These are phyloP conservation scores for Pseudocercospora musae DNA, from an alignment of 2,329 filamentous ascomycete species.

Conservation along the genomic window DNA sequence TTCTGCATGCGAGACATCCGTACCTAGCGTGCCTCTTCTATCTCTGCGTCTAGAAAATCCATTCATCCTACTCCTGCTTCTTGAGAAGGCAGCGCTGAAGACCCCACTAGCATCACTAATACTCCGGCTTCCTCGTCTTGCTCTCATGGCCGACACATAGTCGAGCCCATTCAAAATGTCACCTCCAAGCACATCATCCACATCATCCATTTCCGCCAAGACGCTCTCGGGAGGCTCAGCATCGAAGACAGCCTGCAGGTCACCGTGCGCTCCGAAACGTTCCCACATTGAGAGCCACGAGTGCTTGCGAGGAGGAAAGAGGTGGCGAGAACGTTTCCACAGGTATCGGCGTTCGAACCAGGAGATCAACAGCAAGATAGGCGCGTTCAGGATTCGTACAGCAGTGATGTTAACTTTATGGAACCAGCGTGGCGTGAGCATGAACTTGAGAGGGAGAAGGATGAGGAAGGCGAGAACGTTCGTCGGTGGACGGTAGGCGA, in stretches of 20 bases:
- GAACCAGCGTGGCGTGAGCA: conserved; percentile 80
- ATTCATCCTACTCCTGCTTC: conserved; percentile 20
- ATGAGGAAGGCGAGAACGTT: conserved; percentile 74
- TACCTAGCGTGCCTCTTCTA: background rate
- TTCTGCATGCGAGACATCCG: background rate
- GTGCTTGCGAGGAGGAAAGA: conserved; percentile 37
- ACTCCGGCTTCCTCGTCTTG: conserved; percentile 29
- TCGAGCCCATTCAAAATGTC: conserved; percentile 39
- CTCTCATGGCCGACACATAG: conserved; percentile 28
- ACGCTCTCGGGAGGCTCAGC: conserved; percentile 61
- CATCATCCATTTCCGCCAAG: conserved; percentile 47
- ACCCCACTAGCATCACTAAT: conserved; percentile 27
- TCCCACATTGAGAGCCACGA: conserved; percentile 58
- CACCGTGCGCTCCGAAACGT: conserved; percentile 66
- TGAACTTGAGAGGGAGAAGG: conserved; percentile 71
- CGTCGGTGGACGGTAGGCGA: conserved; percentile 78
- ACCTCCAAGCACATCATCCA: conserved; percentile 46
- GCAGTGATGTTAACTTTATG: conserved; percentile 82
- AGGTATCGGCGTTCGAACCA: conserved; percentile 67
- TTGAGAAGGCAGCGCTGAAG: conserved; percentile 16
- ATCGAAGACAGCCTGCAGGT: conserved; percentile 71
- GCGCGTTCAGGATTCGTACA: conserved; percentile 71
- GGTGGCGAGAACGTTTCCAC: conserved; percentile 50
- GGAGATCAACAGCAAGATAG: conserved; percentile 68
- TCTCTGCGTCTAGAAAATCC: conserved; percentile 8